Conservation (phyloP, 768 basidiomycete species). For the Suillus tomentosus region DNA sequence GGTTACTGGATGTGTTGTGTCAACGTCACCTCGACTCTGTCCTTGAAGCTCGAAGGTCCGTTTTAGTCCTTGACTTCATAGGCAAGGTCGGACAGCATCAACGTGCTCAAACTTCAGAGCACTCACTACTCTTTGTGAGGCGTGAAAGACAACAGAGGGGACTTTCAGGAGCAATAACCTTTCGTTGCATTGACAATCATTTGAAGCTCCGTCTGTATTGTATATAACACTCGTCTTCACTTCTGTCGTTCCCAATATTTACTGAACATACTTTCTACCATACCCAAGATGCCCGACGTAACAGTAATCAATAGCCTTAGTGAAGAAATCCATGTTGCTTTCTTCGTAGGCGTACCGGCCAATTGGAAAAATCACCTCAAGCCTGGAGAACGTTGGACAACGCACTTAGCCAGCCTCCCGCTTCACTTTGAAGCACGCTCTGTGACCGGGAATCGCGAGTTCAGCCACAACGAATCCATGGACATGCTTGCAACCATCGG, state of each 20-base stretch:
- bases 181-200: neutral
- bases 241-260: neutral
- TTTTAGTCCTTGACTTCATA: too few species aligned
- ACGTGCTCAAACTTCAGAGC: too few species aligned
- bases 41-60: too few species aligned
- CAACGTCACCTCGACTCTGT: too few species aligned
- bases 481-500: conserved; percentile 19
- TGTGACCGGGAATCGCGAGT: conserved; percentile 15
- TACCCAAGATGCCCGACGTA: conserved; percentile 19
- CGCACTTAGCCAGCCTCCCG: conserved; percentile 10
- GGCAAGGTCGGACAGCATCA: too few species aligned
- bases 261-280: neutral
- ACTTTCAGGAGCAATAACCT: too few species aligned
- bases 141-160: too few species aligned
- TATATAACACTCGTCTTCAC: neutral
- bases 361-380: conserved; percentile 23
- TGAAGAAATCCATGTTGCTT: conserved; percentile 23
- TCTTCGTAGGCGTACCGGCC: conserved; percentile 19
- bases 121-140: too few species aligned
- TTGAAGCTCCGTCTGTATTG: neutral
- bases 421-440: conserved; percentile 21
- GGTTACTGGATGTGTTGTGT: too few species aligned
- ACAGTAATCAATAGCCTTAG: conserved; percentile 24
- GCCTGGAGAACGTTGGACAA: conserved; percentile 22
- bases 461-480: conserved; percentile 22